Conservation (phyloP, 306 rosid genomes). For the Rosa lucieae region DNA sequence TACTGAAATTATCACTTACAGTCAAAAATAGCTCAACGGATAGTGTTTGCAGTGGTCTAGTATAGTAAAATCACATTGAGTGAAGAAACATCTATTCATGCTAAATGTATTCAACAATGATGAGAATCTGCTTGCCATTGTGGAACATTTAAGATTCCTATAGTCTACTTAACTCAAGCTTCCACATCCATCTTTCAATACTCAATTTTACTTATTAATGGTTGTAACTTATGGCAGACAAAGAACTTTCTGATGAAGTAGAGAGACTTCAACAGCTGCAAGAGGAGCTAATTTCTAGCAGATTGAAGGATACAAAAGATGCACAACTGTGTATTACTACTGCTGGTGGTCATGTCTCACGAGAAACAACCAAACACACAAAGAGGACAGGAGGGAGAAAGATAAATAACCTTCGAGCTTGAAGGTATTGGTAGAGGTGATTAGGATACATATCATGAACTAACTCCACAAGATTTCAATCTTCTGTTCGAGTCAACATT, state of each 20-base stretch:
- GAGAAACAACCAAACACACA: constrained; percentile 1
- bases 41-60: neutral
- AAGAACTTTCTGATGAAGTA: constrained; percentile 1
- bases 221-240: neutral
- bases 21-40: neutral
- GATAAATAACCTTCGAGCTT: neutral
- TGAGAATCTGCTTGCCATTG: neutral
- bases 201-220: neutral
- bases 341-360: neutral
- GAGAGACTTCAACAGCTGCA: constrained; percentile 3
- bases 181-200: neutral
- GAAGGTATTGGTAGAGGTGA: neutral
- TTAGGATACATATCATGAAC: neutral
- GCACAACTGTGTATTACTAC: neutral
- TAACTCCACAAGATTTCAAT: neutral
- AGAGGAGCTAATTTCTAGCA: neutral
- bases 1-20: too few relatives aligned
- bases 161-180: neutral
- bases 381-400: neutral
- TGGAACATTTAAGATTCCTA: neutral
- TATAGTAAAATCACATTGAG: neutral
- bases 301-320: neutral
- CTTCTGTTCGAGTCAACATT: neutral
- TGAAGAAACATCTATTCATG: neutral
- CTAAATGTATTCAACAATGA: neutral